Conservation (phyloP, 306 rosid genomes). For the Rubus parviflorus region DNA sequence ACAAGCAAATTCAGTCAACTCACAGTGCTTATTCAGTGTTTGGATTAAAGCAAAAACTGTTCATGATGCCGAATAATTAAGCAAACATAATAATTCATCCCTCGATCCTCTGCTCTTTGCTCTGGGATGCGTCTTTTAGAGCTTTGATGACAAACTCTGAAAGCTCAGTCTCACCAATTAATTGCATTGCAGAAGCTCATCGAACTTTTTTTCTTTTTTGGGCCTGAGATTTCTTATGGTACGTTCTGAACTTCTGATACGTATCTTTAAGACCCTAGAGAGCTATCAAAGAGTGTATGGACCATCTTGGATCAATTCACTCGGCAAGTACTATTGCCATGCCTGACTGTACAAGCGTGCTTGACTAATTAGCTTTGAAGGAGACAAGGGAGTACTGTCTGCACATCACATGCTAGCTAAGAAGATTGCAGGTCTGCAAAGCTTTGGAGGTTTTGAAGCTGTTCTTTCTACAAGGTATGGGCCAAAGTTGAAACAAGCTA, state of each 20-base stretch:
- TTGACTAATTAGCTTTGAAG: background rate
- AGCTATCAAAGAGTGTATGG: background rate
- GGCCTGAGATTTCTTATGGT: background rate
- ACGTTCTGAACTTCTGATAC: background rate
- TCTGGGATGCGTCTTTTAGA: background rate
- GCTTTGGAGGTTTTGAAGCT: conserved; percentile 14
- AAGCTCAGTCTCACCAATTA: background rate
- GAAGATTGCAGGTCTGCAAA: conserved; percentile 5
- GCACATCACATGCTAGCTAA: background rate
- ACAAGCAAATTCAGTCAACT: background rate
- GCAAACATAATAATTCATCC: background rate
- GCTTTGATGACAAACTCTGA: background rate
- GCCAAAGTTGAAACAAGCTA: conserved; percentile 53
- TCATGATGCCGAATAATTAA: background rate
- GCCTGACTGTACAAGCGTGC: background rate
- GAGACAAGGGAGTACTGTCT: background rate
- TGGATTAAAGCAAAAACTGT: background rate
- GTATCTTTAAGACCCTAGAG: background rate
- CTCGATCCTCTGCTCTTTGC: background rate
- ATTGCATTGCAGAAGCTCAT: background rate
- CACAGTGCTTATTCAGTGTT: no score
- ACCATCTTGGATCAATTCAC: background rate
- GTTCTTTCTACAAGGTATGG: conserved; percentile 45
- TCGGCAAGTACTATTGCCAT: background rate
- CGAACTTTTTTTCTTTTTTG: background rate